Conservation (phyloP, 345 rosid species). For the Aegle marmelos region DNA sequence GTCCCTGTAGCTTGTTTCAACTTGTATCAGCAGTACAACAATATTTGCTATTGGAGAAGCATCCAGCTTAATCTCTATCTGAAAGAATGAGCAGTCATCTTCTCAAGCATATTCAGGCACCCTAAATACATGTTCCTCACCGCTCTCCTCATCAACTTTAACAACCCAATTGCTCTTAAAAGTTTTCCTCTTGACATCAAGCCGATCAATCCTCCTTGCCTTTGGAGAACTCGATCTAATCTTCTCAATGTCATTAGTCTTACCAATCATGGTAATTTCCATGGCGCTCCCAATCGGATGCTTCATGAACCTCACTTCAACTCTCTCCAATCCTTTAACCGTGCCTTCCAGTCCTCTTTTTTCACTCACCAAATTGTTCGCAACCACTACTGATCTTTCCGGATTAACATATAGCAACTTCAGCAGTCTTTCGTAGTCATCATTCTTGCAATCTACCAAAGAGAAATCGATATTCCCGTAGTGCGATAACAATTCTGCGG, state of each 20-base stretch:
- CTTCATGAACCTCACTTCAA: constrained; percentile 40
- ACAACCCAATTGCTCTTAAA: constrained; percentile 37
- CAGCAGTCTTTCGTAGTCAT: constrained; percentile 23
- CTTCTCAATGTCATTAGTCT: constrained; percentile 7
- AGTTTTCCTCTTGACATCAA: constrained; percentile 2
- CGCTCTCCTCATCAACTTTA: constrained; percentile 37
- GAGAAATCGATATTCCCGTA: constrained; percentile 41
- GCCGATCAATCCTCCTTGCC: neutral
- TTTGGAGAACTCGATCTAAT: neutral
- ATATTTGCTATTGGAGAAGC: neutral
- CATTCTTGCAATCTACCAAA: constrained; percentile 40
- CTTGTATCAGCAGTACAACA: neutral
- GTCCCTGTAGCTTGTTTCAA: neutral
- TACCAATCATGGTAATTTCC: constrained; percentile 41
- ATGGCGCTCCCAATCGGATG: constrained; percentile 43
- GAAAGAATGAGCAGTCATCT: neutral
- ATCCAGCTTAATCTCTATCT: neutral
- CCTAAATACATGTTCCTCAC: constrained; percentile 51
- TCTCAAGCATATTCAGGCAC: constrained; percentile 19
- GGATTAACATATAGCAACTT: constrained; percentile 36
- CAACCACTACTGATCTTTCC: constrained; percentile 37
- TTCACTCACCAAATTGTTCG: constrained; percentile 37
- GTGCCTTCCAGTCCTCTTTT: constrained; percentile 36
- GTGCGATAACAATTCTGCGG: constrained; percentile 26
- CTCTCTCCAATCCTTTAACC: constrained; percentile 23